Evolutionary conservation across 768 basidiomycete genomes (phyloP), one percentile per base, ranked within the genome.

Genomic region (Dacryopinax primogenitus): DNA sequence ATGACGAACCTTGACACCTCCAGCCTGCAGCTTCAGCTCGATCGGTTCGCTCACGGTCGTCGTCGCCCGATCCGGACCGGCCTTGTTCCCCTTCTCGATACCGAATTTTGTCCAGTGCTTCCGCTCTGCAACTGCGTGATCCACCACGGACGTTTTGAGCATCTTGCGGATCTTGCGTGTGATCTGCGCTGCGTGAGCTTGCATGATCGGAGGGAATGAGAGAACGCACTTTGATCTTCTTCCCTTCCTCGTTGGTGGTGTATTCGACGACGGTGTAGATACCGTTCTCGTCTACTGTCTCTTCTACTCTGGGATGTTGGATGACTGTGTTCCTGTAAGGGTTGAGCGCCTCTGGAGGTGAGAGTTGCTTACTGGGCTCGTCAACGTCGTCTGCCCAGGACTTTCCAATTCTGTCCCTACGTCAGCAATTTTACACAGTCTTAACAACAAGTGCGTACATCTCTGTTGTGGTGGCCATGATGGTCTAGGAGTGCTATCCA

Each of bases 51-150:
- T 95, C 33, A 98, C 89, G 1, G 92, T 94, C 0, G 93, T 93
- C 1, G 96, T 99, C 13, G 92, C 90, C 36, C 88, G 81, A 77
- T 96, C 92, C 2, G 93, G 94, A 2, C 95, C 95, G 15, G 88
- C 77, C 37, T 87, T 83, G 72, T 84, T 92, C 26, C 91, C 90
- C 74, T 83, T 86, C 76, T 98, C 96, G 67, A 83, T 80, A 2
- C 96, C 96, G 71, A 99, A 99, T 75, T 95, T 98, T 23, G 84
- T 72, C 92, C 92, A 96, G 69, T 85, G 86, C 75, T 94, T 88
- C 62, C 95, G 84, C 74, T 95, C 92, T 0, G 96, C 96, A 12
- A 97, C 92, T 26, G 83, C 81, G 73, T 95, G 94, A 67, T 93
- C 90, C n/a, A 98, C 96, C 36, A 92, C 81, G 9, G 89, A 86